These are phyloP conservation scores for Fusarium robinianum DNA, from an alignment of 2,329 filamentous ascomycete genomes.

Conservation along the genomic window DNA sequence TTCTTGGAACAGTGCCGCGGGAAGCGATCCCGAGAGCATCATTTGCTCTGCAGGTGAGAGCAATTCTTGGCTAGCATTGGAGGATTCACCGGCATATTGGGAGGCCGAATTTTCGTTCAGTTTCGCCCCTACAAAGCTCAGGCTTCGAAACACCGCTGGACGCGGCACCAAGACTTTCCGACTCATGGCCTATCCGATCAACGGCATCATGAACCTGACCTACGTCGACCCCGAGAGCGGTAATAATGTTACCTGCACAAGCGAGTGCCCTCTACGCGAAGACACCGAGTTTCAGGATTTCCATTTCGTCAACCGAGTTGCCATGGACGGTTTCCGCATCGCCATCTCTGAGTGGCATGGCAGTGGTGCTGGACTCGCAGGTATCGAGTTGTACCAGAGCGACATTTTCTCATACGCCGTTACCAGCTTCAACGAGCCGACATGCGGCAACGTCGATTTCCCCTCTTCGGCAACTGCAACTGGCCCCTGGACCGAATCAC, in stretches of 20 bases:
- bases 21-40: slow-evolving; percentile 73
- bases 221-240: slow-evolving; percentile 78
- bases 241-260: slow-evolving; percentile 73
- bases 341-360: slow-evolving; percentile 91
- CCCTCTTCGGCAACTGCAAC: slow-evolving; percentile 70
- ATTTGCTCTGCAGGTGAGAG: slow-evolving; percentile 74
- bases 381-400: slow-evolving; percentile 85
- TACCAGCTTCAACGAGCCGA: slow-evolving; percentile 84
- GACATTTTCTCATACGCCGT: slow-evolving; percentile 86
- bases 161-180: slow-evolving; percentile 88
- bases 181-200: slow-evolving; percentile 81
- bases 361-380: slow-evolving; percentile 78
- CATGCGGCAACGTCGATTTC: slow-evolving; percentile 66
- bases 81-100: slow-evolving; percentile 80
- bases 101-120: slow-evolving; percentile 79
- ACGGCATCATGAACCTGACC: slow-evolving; percentile 95
- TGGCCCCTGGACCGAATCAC: slow-evolving; percentile 73
- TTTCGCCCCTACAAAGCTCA: slow-evolving; percentile 84
- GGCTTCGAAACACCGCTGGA: slow-evolving; percentile 87
- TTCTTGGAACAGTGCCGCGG: slow-evolving; percentile 64
- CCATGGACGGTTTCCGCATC: slow-evolving; percentile 85
- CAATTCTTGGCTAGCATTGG: slow-evolving; percentile 78
- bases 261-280: slow-evolving; percentile 80
- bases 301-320: slow-evolving; percentile 82
- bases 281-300: slow-evolving; percentile 83